phyloP scores from a whole-genome alignment of 768 basidiomycete genomes.

The Fistulinella prunicolor region DNA sequence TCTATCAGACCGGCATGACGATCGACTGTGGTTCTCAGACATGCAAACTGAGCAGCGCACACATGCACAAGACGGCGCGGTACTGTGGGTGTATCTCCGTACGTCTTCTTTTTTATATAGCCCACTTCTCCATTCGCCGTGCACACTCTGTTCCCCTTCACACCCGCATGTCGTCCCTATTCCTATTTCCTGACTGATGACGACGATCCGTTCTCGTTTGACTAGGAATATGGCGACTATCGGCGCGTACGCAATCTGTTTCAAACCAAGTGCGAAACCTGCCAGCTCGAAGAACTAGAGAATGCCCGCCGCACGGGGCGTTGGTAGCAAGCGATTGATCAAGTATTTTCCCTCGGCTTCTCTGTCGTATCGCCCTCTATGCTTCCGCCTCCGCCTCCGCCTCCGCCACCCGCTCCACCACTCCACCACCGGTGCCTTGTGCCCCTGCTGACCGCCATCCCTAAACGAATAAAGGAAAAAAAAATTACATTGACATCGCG shows the following conservation, averaged over 20 bases:
- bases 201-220: not conserved
- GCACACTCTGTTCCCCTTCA: not conserved
- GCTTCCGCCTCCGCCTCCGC: not conserved
- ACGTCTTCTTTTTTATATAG: conserved; percentile 10
- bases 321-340: conserved; percentile 13
- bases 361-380: not conserved
- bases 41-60: conserved; percentile 55
- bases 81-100: conserved; percentile 56
- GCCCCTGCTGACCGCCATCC: not conserved
- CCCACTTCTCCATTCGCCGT: not conserved
- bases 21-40: conserved; percentile 50
- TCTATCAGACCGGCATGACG: conserved; percentile 60
- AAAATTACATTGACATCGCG: not conserved
- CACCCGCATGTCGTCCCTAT: too few relatives aligned
- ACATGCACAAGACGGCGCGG: conserved; percentile 56
- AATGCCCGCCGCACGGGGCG: conserved; percentile 31
- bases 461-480: not conserved
- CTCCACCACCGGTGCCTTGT: conserved; percentile 2
- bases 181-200: conserved; percentile 1
- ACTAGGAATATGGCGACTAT: conserved; percentile 42
- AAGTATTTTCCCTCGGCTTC: not conserved
- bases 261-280: conserved; percentile 59
- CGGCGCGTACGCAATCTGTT: conserved; percentile 63
- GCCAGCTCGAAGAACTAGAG: conserved; percentile 38
- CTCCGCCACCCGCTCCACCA: conserved; percentile 7